Percentiles rank a stretch among this genome's conserved stretches.
Conservation (phyloP, 2,329 filamentous ascomycete genomes). For the Ophiocordyceps robertsii region DNA sequence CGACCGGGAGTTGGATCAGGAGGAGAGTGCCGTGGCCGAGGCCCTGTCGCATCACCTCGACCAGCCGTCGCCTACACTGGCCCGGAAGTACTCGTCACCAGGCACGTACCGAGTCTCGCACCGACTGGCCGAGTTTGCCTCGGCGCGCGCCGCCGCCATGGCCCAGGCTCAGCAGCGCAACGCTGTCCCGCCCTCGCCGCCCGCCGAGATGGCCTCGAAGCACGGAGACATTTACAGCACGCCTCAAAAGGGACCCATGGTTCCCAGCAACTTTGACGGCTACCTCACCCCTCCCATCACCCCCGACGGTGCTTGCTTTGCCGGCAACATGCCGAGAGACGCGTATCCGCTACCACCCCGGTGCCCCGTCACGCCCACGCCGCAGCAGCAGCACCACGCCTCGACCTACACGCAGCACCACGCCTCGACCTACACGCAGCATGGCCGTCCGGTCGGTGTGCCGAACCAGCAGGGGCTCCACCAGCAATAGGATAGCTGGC, state of each 20-base stretch:
- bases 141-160: slow-evolving; percentile 35
- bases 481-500: slow-evolving; percentile 23
- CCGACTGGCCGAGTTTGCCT: slow-evolving; percentile 44
- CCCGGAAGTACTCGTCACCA: slow-evolving; percentile 44
- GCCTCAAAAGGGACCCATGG: slow-evolving; percentile 61
- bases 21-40: slow-evolving; percentile 53
- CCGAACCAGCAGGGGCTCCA: slow-evolving; percentile 27
- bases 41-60: slow-evolving; percentile 45
- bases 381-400: slow-evolving; percentile 25
- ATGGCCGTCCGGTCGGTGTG: slow-evolving; percentile 21
- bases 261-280: slow-evolving; percentile 52
- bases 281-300: slow-evolving; percentile 81
- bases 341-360: slow-evolving; percentile 34
- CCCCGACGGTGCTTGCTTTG: slow-evolving; percentile 52
- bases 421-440: slow-evolving; percentile 18
- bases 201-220: slow-evolving; percentile 38
- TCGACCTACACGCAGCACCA: slow-evolving; percentile 18
- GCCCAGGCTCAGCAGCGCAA: slow-evolving; percentile 33
- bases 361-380: slow-evolving; percentile 51
- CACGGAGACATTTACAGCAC: slow-evolving; percentile 57
- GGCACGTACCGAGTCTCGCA: slow-evolving; percentile 39
- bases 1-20: slow-evolving; percentile 63
- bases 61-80: slow-evolving; percentile 42
- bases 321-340: slow-evolving; percentile 31
- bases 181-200: slow-evolving; percentile 44